Evolutionary conservation across 306 rosid genomes (phyloP).

Genomic region (Inga leiocalycina): DNA sequence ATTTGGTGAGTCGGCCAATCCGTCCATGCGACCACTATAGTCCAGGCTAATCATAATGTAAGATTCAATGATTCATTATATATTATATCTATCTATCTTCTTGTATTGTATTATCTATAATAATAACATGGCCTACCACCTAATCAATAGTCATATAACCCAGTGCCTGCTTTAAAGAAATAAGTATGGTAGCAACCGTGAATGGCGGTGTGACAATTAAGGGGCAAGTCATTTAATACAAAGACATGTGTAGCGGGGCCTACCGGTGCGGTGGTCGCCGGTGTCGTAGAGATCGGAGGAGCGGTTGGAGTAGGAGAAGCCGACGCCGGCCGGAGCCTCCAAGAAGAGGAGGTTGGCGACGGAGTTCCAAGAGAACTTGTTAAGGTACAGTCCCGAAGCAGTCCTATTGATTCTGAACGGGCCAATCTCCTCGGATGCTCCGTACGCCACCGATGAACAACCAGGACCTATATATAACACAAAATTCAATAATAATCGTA

Average conservation of each 20-base stretch:
- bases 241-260: slow-evolving; percentile 6
- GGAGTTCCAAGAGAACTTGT: slow-evolving; percentile 92
- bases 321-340: slow-evolving; percentile 95
- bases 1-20: slow-evolving; percentile 8
- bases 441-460: slow-evolving; percentile 97
- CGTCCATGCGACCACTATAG: not conserved
- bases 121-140: slow-evolving; percentile 42
- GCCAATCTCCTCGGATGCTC: slow-evolving; percentile 96
- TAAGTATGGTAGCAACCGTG: not conserved
- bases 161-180: slow-evolving; percentile 3
- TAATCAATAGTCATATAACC: not conserved
- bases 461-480: slow-evolving; percentile 72
- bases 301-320: slow-evolving; percentile 89
- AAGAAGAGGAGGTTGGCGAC: slow-evolving; percentile 81
- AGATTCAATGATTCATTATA: slow-evolving; percentile 26
- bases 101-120: not conserved
- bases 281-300: slow-evolving; percentile 74
- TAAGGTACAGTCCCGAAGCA: slow-evolving; percentile 68
- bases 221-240: not conserved
- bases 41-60: slow-evolving; percentile 19
- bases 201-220: not conserved
- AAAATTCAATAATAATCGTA: not conserved
- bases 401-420: slow-evolving; percentile 84
- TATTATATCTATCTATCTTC: not conserved
- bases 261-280: slow-evolving; percentile 92